Base-by-base conservation (phyloP, 2,329 filamentous ascomycete genomes). In the Tetracladium maxilliforme region DNA sequence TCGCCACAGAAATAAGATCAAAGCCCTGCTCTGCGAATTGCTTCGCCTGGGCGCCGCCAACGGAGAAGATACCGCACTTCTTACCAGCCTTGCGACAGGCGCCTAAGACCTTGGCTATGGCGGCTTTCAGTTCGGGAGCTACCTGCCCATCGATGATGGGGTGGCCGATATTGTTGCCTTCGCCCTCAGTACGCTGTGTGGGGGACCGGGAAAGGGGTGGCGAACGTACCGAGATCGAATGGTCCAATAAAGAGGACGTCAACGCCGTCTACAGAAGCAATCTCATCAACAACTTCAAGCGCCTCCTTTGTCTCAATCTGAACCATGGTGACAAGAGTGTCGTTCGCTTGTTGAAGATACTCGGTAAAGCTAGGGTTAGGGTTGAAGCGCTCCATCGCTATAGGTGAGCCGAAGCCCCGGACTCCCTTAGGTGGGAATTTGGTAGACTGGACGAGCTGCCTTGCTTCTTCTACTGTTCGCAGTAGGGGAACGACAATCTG, bases 251-350 rank as follows among this genome's bases (percentile, higher is more conserved):
- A 76, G 14, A 77, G 47, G 5, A 71, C 60, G 32, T 78, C 72
- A 13, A 77, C 53, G 4, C 67, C 67, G 4, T 66, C 48, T 13
- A 72, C 52, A 12, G 61, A 54, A 21, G 68, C 69, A 42, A 78
- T 77, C 23, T 63, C 64, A 17, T 75, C 69, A 2, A 76, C 60
- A 9, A 49, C 48, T 2, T 68, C 61, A 10, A 77, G 49, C 1
- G 70, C 70, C 41, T 74, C 70, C 31, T 54, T 52, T 1, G 72
- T 76, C 49, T 78, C 72, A 26, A 78, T 76, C 44, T 77, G 72
- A 8, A 76, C 67, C 49, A 75, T 71, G 10, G 66, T 73, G 30
- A 77, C 42, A 13, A 77, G 53, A 16, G 57, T 56, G 7, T 57
- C 53, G 38, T 70, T 70, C 23, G 64, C 64, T 27, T 64, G 55